phyloP scores from a whole-genome alignment of 2,329 filamentous ascomycete species.

The Nigrograna mackinnonii region DNA sequence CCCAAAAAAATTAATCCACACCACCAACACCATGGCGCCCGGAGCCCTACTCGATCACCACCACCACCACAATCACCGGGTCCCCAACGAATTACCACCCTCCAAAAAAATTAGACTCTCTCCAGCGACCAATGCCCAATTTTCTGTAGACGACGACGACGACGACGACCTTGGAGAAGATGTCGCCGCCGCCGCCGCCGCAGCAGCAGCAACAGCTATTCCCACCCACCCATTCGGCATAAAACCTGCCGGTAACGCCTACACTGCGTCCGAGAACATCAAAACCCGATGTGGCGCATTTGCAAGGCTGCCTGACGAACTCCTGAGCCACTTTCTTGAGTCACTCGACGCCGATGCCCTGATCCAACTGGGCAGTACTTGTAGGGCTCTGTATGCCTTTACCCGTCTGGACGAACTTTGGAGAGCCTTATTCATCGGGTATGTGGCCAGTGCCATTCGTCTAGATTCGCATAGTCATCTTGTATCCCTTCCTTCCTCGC shows the following conservation, averaged over 20 bases:
- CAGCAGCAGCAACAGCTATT: conserved; percentile 59
- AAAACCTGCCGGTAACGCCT: conserved; percentile 84
- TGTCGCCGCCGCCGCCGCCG: conserved; percentile 26
- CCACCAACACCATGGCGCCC: conserved; percentile 36
- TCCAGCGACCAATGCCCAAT: conserved; percentile 15
- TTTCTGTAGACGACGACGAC: neutral
- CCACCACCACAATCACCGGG: too few species aligned
- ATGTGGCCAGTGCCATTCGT: conserved; percentile 60
- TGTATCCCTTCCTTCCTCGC: conserved; percentile 1
- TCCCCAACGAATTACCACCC: conserved; percentile 34
- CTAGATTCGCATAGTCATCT: too few species aligned
- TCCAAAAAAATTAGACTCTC: conserved; percentile 38
- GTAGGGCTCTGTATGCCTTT: conserved; percentile 85
- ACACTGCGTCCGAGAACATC: conserved; percentile 68
- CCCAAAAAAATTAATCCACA: too few species aligned
- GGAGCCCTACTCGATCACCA: conserved; percentile 30
- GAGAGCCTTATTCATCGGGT: conserved; percentile 84
- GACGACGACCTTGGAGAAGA: conserved; percentile 1
- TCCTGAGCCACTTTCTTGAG: conserved; percentile 76
- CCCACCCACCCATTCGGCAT: conserved; percentile 81
- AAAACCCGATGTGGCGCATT: conserved; percentile 69
- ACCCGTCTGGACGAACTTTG: conserved; percentile 84
- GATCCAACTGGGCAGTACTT: conserved; percentile 71
- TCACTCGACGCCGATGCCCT: conserved; percentile 68
- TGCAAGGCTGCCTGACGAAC: conserved; percentile 75